phyloP scores from a whole-genome alignment of 306 rosid species.

The Acmispon strigosus region DNA sequence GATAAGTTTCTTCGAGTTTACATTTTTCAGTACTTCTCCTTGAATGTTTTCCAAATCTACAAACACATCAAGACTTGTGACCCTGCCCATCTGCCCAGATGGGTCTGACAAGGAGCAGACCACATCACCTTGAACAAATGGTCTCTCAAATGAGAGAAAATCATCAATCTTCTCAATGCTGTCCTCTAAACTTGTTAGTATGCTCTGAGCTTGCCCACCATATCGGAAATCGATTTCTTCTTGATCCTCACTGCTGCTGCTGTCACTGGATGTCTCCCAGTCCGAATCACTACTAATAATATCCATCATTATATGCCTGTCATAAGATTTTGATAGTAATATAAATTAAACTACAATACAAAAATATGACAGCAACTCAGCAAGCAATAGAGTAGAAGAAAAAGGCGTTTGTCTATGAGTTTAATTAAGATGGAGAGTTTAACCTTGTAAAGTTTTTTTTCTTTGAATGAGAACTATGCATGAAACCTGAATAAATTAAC shows the following conservation, averaged over 20 bases:
- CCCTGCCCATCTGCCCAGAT: constrained; percentile 85
- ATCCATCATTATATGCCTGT: constrained; percentile 66
- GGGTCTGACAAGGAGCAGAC: constrained; percentile 62
- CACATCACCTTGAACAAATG: constrained; percentile 75
- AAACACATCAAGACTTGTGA: constrained; percentile 49
- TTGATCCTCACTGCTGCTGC: constrained; percentile 73
- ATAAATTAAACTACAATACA: constrained; percentile 7
- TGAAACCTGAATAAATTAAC: neutral
- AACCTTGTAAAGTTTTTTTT: too few relatives aligned
- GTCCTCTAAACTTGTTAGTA: constrained; percentile 78
- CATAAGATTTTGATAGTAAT: constrained; percentile 9
- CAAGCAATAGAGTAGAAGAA: neutral
- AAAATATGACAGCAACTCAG: neutral
- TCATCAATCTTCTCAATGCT: constrained; percentile 87
- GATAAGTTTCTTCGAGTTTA: constrained; percentile 45
- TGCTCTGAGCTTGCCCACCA: constrained; percentile 75
- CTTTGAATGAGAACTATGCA: too few relatives aligned
- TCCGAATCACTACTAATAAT: constrained; percentile 56
- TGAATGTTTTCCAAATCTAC: constrained; percentile 66
- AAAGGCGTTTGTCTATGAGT: neutral
- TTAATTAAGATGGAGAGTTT: too few relatives aligned
- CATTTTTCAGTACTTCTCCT: constrained; percentile 56
- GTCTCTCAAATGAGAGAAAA: constrained; percentile 82
- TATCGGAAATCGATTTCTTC: constrained; percentile 59
- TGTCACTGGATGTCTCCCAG: constrained; percentile 85